These are phyloP conservation scores for Penicillium sp. DNA, from an alignment of 2,329 filamentous ascomycete genomes.

Conservation along the genomic window DNA sequence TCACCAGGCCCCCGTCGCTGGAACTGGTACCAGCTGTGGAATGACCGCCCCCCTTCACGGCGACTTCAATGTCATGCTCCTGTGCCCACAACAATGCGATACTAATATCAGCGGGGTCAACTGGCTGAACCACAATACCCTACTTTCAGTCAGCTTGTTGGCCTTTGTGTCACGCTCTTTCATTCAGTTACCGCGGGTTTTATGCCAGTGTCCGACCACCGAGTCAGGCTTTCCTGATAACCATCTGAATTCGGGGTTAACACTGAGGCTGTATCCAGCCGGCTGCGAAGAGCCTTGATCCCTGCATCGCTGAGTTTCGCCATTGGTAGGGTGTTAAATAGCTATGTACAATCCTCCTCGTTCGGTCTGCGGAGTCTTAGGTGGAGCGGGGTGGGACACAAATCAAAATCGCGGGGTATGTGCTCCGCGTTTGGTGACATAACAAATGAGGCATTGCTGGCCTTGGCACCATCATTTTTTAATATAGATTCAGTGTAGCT, in stretches of 20 bases:
- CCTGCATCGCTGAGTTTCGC: neutral
- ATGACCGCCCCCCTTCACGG: conserved; percentile 39
- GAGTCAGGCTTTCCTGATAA: conserved; percentile 23
- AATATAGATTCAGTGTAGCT: too few relatives aligned
- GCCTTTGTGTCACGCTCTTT: neutral
- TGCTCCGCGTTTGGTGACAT: neutral
- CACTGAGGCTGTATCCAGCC: conserved; percentile 10
- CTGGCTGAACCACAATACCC: conserved; percentile 50
- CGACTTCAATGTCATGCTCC: conserved; percentile 28
- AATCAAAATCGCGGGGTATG: neutral
- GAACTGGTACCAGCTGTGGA: conserved; percentile 56
- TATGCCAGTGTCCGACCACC: conserved; percentile 34
- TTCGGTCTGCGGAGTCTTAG: neutral
- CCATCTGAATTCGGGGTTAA: conserved; percentile 23
- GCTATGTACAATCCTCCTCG: neutral
- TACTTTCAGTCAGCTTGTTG: conserved; percentile 11
- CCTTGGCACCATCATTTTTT: neutral
- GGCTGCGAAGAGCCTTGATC: conserved; percentile 11
- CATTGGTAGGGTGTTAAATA: neutral
- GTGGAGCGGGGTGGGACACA: neutral
- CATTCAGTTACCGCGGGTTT: conserved; percentile 28
- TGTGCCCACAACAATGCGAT: conserved; percentile 48
- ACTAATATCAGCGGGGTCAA: conserved; percentile 42
- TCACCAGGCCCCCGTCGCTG: conserved; percentile 56
- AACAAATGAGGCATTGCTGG: neutral